Base-by-base conservation (phyloP, 176 grass and related monocot genomes). In the Guadua angustifolia region DNA sequence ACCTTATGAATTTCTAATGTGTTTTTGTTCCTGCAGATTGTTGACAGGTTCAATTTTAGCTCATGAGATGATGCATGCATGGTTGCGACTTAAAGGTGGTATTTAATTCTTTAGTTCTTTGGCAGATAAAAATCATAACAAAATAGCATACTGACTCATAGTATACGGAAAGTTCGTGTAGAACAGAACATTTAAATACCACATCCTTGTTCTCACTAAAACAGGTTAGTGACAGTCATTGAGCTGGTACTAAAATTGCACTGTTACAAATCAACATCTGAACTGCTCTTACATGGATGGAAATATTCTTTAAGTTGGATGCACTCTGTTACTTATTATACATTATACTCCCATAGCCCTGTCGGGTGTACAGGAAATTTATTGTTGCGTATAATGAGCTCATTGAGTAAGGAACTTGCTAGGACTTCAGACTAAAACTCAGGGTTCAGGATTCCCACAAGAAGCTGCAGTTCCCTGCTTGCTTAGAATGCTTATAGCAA, bases 11-110 rank as follows among this genome's bases (percentile, higher is more conserved):
- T 50, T 26, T 79, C 52, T 79, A 36, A 77, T 69, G 2, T 53
- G 14, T 75, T 83, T 38, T 85, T 88, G 32, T 89, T 75, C 45
- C 65, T 85, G 72, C 87, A 98, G 95, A 88, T 85, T 98, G 83
- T 88, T 98, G 35, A 95, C 93, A 39, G 95, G 95, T 84, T 98
- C 91, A 32, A 98, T 98, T 90, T 88, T 98, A 81, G 93, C 93
- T 73, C 93, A 98, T 82, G 93, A 98, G 83, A 93, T 98, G 95
- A 98, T 98, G 95, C 95, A 98, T 80, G 95, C 95, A 3, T 95
- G 95, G 95, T 88, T 95, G 58, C 93, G 91, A 55, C 89, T 98
- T 83, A 91, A 92, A 95, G 95, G 95, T 98, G 36, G 25, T 50
- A 71, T 82, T 57, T 55, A 39, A 46, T 66, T 81, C 82, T 35